Conservation (phyloP, 2,329 filamentous ascomycete species). For the Akanthomyces dipterigenus region DNA sequence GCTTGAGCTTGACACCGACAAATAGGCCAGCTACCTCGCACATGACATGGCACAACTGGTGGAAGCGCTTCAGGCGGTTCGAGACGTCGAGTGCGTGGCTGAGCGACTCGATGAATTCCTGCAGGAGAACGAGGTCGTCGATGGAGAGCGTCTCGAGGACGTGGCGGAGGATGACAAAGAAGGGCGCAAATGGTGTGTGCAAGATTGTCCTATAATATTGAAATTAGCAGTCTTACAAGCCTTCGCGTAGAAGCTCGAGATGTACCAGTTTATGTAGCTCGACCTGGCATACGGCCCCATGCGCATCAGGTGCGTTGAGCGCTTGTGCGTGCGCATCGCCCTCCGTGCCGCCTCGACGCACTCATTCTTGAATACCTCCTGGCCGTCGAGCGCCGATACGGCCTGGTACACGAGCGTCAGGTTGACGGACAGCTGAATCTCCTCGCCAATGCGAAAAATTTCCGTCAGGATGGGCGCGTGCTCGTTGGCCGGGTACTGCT, state of each 20-base stretch:
- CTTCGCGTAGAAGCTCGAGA: not conserved
- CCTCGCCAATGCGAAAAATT: slow-evolving; percentile 39
- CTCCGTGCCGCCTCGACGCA: slow-evolving; percentile 43
- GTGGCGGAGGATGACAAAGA: slow-evolving; percentile 53
- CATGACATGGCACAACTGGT: slow-evolving; percentile 55
- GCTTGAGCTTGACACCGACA: slow-evolving; percentile 42
- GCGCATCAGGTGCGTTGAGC: slow-evolving; percentile 37
- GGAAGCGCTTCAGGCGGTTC: slow-evolving; percentile 52
- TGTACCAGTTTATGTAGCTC: slow-evolving; percentile 49
- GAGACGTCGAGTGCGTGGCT: slow-evolving; percentile 44
- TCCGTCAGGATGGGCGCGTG: slow-evolving; percentile 34
- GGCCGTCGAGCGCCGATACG: slow-evolving; percentile 39
- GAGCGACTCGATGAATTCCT: slow-evolving; percentile 50
- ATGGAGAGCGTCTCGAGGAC: slow-evolving; percentile 47
- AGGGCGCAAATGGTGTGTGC: slow-evolving; percentile 51
- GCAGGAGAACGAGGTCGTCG: slow-evolving; percentile 47
- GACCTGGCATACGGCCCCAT: slow-evolving; percentile 34
- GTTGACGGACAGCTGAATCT: slow-evolving; percentile 40
- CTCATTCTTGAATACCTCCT: slow-evolving; percentile 38
- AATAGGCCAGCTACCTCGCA: slow-evolving; percentile 55
- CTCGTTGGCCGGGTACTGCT: slow-evolving; percentile 31
- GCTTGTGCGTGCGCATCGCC: slow-evolving; percentile 39
- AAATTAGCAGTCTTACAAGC: too few species aligned
- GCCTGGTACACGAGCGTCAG: slow-evolving; percentile 47
- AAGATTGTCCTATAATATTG: slow-evolving; percentile 40